A percentile compares a stretch with the other conserved stretches of the same genome.
phyloP scores from a whole-genome alignment of 2,329 filamentous ascomycete genomes.

The Colletotrichum higginsianum region DNA sequence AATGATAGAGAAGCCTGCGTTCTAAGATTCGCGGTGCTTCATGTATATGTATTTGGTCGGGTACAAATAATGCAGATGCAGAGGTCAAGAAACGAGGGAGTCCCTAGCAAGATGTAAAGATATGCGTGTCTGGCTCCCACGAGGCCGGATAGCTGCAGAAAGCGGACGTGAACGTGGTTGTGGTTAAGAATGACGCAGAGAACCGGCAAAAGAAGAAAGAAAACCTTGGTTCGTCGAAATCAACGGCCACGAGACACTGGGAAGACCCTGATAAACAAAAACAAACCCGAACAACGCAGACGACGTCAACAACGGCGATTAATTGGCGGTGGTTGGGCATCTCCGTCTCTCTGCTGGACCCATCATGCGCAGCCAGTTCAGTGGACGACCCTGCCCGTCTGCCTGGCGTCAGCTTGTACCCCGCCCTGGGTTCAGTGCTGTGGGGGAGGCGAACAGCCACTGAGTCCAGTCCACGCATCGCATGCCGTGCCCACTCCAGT shows the following conservation, averaged over 20 bases:
- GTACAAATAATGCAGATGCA: not conserved
- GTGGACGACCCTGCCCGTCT: not conserved
- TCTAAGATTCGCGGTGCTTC: slow-evolving; percentile 1
- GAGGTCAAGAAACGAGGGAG: slow-evolving; percentile 9
- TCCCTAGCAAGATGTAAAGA: slow-evolving; percentile 9
- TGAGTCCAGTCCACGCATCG: not conserved
- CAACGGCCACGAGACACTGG: slow-evolving; percentile 2
- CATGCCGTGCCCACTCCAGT: not conserved
- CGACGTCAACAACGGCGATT: slow-evolving; percentile 17
- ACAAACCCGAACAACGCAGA: slow-evolving; percentile 11
- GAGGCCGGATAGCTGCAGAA: slow-evolving; percentile 28
- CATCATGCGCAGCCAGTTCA: not conserved
- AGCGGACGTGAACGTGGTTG: slow-evolving; percentile 10
- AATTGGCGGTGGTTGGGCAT: slow-evolving; percentile 35
- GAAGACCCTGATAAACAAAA: slow-evolving; percentile 9
- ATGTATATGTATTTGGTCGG: not conserved
- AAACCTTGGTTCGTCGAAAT: not conserved
- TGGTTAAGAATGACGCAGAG: slow-evolving; percentile 3
- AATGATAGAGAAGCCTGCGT: slow-evolving; percentile 1
- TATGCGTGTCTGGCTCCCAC: slow-evolving; percentile 29
- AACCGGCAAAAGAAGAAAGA: not conserved
- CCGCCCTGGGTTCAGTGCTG: not conserved
- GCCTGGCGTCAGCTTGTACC: not conserved
- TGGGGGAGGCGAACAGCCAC: not conserved
- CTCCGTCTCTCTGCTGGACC: slow-evolving; percentile 20